Evolutionary conservation across 2,329 filamentous ascomycete genomes (phyloP).

Genomic region (Dryadomyces sulphureus): DNA sequence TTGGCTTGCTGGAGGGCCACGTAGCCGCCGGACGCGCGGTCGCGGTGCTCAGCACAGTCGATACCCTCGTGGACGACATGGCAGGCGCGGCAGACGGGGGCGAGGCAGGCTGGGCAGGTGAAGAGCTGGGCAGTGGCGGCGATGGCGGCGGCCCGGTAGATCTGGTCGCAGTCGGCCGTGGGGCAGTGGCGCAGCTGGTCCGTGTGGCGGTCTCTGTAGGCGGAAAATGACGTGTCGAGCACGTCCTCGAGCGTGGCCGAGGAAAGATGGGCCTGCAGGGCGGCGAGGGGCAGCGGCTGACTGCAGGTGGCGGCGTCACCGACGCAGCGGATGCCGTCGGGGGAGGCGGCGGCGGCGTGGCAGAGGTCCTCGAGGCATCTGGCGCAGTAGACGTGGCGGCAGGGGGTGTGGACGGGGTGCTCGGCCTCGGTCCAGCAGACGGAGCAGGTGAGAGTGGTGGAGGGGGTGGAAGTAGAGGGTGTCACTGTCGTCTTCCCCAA

Average conservation of each 20-base stretch:
- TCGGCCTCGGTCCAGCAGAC: conserved; percentile 23
- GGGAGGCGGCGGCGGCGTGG: conserved; percentile 1
- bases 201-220: conserved; percentile 19
- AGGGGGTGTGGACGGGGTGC: conserved; percentile 19
- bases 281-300: conserved; percentile 13
- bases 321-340: conserved; percentile 6
- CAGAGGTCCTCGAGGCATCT: conserved; percentile 25
- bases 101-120: conserved; percentile 22
- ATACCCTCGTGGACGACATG: conserved; percentile 17
- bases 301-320: conserved; percentile 13
- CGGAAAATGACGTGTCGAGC: conserved; percentile 20
- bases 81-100: conserved; percentile 21
- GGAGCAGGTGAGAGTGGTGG: conserved; percentile 10
- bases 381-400: conserved; percentile 26
- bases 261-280: conserved; percentile 17
- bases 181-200: conserved; percentile 23
- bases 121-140: conserved; percentile 8
- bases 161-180: conserved; percentile 25
- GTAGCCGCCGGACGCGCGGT: conserved; percentile 1
- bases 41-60: conserved; percentile 4
- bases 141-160: conserved; percentile 21
- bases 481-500: background rate
- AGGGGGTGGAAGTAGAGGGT: too few species aligned
- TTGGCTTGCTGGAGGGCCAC: conserved; percentile 2
- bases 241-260: conserved; percentile 21